These are phyloP conservation scores for Sarocladiaceae sp. DNA, from an alignment of 2,329 filamentous ascomycete genomes.

Conservation along the genomic window DNA sequence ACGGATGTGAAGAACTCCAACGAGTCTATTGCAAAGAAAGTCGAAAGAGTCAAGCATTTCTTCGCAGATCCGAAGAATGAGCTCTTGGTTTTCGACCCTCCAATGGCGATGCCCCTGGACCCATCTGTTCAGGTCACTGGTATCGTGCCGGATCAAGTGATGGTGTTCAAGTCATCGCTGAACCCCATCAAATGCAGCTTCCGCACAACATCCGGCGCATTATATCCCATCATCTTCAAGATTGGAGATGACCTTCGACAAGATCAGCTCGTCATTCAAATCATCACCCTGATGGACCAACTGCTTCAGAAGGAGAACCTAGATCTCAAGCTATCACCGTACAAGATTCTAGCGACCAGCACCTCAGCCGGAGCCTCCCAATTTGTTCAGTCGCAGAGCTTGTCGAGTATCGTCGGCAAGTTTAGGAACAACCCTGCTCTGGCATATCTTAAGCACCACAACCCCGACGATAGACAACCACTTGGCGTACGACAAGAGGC, in stretches of 20 bases:
- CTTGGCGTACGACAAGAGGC: conserved; percentile 87
- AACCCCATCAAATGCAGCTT: conserved; percentile 90
- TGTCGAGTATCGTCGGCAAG: conserved; percentile 79
- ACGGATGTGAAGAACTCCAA: conserved; percentile 80
- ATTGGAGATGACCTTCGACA: conserved; percentile 94
- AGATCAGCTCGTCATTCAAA: conserved; percentile 94
- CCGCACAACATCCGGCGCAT: conserved; percentile 69
- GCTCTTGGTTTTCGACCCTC: conserved; percentile 74
- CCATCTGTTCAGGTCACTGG: conserved; percentile 76
- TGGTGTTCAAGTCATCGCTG: conserved; percentile 93
- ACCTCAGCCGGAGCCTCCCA: conserved; percentile 87
- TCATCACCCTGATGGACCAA: conserved; percentile 97
- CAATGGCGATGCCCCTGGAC: conserved; percentile 83
- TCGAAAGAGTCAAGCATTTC: conserved; percentile 78
- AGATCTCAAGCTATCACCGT: conserved; percentile 90
- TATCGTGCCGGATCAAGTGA: conserved; percentile 76
- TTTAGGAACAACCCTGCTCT: conserved; percentile 72
- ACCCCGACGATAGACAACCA: conserved; percentile 77
- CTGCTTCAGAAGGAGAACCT: conserved; percentile 93
- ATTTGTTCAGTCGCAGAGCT: conserved; percentile 81
- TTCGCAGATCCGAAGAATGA: conserved; percentile 89
- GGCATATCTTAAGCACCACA: conserved; percentile 82
- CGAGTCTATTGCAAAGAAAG: conserved; percentile 74
- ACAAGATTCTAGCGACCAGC: conserved; percentile 92
- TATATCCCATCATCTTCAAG: conserved; percentile 95